Evolutionary conservation across 2,329 filamentous ascomycete species (phyloP).

Genomic region (Xylaria sp.): DNA sequence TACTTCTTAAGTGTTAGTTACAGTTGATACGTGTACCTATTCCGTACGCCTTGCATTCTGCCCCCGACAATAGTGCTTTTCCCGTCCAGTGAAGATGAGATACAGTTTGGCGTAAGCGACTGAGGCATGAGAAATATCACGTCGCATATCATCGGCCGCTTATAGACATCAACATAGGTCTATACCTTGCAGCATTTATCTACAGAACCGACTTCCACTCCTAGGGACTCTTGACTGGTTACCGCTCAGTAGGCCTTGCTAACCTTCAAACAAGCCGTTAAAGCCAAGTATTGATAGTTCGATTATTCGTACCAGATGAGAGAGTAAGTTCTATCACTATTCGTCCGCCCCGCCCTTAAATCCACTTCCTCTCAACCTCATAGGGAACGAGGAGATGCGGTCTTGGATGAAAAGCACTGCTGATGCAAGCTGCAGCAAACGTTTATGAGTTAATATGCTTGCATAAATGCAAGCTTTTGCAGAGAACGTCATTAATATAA

Average conservation of each 20-base stretch:
- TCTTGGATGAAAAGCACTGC: not conserved
- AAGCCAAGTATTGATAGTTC: not conserved
- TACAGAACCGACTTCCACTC: not conserved
- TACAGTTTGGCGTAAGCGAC: not conserved
- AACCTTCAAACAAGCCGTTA: not conserved
- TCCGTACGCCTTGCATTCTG: not conserved
- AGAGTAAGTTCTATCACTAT: not conserved
- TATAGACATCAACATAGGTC: not conserved
- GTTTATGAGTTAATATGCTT: not conserved
- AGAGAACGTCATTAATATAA: too few relatives aligned
- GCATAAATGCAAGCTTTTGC: not conserved
- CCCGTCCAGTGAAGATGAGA: not conserved
- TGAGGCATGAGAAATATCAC: too few relatives aligned
- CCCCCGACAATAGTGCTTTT: not conserved
- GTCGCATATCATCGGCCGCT: too few relatives aligned
- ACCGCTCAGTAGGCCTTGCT: not conserved
- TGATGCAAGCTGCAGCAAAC: not conserved
- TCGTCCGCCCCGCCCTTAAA: not conserved
- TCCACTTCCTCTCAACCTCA: not conserved
- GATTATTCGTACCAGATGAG: not conserved
- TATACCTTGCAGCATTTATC: not conserved
- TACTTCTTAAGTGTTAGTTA: not conserved
- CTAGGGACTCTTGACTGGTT: not conserved
- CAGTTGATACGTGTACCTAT: not conserved
- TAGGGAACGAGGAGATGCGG: not conserved